Conservation (phyloP, 1,284 basidiomycete genomes). For the Xerocomus minutiporus region DNA sequence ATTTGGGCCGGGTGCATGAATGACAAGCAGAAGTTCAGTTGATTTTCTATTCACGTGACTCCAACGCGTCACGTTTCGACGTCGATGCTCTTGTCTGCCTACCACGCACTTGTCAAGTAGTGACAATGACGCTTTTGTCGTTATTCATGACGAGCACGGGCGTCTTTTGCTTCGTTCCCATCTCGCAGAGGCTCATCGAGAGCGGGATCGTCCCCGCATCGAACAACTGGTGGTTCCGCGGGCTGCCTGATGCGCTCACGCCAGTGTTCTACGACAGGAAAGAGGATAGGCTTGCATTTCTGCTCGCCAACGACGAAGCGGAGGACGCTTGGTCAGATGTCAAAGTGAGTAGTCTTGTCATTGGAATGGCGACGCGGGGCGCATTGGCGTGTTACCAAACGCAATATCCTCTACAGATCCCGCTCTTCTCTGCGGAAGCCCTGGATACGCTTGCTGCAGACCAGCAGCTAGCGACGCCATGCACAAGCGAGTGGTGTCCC, state of each 20-base stretch:
- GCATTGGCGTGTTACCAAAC: not conserved
- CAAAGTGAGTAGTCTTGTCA: conserved; percentile 6
- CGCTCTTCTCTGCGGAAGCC: not conserved
- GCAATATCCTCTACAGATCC: not conserved
- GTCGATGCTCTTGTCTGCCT: not conserved
- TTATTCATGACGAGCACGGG: conserved; percentile 24
- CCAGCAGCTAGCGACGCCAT: not conserved
- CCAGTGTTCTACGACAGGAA: not conserved
- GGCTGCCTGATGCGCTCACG: not conserved
- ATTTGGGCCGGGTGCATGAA: too few relatives aligned
- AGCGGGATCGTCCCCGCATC: conserved; percentile 21
- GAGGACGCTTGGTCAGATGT: not conserved
- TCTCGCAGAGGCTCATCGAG: conserved; percentile 24
- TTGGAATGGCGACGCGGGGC: not conserved
- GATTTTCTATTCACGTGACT: conserved; percentile 26
- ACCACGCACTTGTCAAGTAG: not conserved
- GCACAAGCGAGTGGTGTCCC: not conserved
- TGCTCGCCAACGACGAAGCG: not conserved
- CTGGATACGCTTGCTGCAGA: not conserved
- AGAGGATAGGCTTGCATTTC: not conserved
- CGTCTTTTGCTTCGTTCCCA: conserved; percentile 27
- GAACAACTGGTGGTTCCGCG: conserved; percentile 5
- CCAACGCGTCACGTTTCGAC: conserved; percentile 4
- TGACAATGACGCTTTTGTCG: conserved; percentile 21
- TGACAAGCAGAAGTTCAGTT: conserved; percentile 4